Evolutionary conservation across 2,329 filamentous ascomycete species (phyloP).

Genomic region (Penicillium thymicola): DNA sequence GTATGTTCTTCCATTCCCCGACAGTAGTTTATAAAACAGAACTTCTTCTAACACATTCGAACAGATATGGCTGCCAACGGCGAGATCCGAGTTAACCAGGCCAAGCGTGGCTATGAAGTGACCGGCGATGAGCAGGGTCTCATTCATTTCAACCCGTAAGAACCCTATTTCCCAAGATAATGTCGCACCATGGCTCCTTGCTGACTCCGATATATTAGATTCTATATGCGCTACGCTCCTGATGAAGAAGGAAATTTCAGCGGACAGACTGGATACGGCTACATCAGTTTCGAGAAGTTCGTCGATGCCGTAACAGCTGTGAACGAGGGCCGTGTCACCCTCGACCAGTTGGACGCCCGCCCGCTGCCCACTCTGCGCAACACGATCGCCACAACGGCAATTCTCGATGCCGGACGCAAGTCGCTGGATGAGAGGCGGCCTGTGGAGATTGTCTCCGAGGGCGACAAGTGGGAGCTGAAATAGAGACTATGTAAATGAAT

Average conservation of each 20-base stretch:
- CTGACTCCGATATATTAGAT: conserved; percentile 42
- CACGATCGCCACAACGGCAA: conserved; percentile 87
- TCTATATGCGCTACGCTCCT: conserved; percentile 92
- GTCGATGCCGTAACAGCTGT: conserved; percentile 78
- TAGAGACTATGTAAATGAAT: conserved; percentile 40
- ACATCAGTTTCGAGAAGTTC: conserved; percentile 94
- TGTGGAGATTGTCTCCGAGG: conserved; percentile 61
- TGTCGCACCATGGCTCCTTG: not conserved
- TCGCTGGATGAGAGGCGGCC: conserved; percentile 80
- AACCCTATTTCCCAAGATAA: not conserved
- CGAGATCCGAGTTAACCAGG: conserved; percentile 87
- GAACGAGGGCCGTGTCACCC: conserved; percentile 68
- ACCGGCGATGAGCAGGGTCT: conserved; percentile 73
- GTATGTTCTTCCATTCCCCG: conserved; percentile 26
- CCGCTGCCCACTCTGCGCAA: conserved; percentile 82
- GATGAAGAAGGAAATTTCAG: conserved; percentile 94
- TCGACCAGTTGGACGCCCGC: conserved; percentile 74
- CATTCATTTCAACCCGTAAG: conserved; percentile 80
- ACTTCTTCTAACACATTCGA: not conserved
- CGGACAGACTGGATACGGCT: conserved; percentile 88
- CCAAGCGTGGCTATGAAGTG: conserved; percentile 90
- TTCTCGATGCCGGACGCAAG: conserved; percentile 78
- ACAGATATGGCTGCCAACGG: conserved; percentile 72
- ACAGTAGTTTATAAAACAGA: not conserved
- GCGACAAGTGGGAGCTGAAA: conserved; percentile 61